A percentile compares a stretch with the other conserved stretches of the same genome.
Conservation (phyloP, 257 asterid species). For the Cruciata laevipes region DNA sequence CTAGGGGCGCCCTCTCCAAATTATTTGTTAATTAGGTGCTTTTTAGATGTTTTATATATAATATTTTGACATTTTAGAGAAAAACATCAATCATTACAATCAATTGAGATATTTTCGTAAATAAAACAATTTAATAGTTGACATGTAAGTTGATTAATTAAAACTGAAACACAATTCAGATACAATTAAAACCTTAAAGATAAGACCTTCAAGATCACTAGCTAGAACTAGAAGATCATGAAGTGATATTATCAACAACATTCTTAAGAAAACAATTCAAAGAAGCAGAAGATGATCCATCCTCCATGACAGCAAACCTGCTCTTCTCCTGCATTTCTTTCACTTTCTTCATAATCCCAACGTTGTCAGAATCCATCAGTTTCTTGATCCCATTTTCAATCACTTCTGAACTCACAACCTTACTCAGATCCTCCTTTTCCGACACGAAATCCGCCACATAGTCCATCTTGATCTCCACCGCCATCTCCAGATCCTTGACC, state of each 20-base stretch:
- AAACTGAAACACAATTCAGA: too few relatives aligned
- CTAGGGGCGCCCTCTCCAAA: too few relatives aligned
- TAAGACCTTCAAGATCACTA: neutral
- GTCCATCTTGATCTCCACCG: slow-evolving; percentile 24
- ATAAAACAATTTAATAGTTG: too few relatives aligned
- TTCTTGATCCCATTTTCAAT: slow-evolving; percentile 16
- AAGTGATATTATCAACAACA: slow-evolving; percentile 16
- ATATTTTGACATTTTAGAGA: too few relatives aligned
- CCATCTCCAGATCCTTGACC: slow-evolving; percentile 24
- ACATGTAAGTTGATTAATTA: too few relatives aligned
- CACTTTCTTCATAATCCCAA: slow-evolving; percentile 32
- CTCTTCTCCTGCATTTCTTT: slow-evolving; percentile 39
- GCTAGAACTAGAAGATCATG: neutral
- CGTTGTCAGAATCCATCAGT: slow-evolving; percentile 15
- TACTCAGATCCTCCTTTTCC: neutral
- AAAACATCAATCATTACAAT: too few relatives aligned
- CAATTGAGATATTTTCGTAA: too few relatives aligned
- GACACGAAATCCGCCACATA: slow-evolving; percentile 3
- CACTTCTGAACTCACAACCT: slow-evolving; percentile 7
- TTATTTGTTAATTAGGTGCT: neutral
- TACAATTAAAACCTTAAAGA: neutral
- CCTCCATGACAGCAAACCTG: slow-evolving; percentile 34
- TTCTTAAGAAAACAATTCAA: slow-evolving; percentile 29
- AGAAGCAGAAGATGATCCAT: slow-evolving; percentile 46
- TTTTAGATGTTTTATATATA: too few relatives aligned